Evolutionary conservation across 1,284 basidiomycete genomes (phyloP).

Genomic region (Ganoderma resinaceum): DNA sequence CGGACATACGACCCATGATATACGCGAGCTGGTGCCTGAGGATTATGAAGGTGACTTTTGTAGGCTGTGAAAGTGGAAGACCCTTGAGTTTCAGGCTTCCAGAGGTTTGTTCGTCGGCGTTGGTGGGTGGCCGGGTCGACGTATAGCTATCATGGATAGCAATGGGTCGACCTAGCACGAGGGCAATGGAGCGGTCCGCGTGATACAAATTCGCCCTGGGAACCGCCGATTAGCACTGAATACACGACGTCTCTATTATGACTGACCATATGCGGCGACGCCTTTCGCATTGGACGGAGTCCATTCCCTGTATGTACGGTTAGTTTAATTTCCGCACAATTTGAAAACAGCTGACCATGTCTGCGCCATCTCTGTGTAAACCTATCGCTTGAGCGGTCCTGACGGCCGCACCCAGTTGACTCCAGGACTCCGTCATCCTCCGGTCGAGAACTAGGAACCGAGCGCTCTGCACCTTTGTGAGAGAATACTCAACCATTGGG

Average conservation of each 20-base stretch:
- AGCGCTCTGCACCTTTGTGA: constrained; percentile 65
- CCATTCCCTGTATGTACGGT: constrained; percentile 60
- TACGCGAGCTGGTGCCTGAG: constrained; percentile 83
- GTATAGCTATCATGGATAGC: constrained; percentile 89
- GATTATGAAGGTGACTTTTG: constrained; percentile 88
- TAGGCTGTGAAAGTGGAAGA: constrained; percentile 74
- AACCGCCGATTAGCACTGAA: constrained; percentile 22
- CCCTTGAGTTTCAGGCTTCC: constrained; percentile 49
- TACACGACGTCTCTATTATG: constrained; percentile 17
- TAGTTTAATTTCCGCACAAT: background rate
- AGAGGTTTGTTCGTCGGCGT: constrained; percentile 77
- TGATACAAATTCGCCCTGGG: constrained; percentile 90
- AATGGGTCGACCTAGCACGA: constrained; percentile 90
- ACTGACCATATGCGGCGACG: constrained; percentile 86
- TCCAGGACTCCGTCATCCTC: constrained; percentile 94
- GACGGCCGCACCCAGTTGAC: constrained; percentile 91
- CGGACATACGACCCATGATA: constrained; percentile 92
- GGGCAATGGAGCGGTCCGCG: constrained; percentile 91
- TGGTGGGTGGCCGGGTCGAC: constrained; percentile 83
- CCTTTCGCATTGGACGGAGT: constrained; percentile 86
- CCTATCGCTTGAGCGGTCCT: constrained; percentile 95
- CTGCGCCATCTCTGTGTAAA: constrained; percentile 90
- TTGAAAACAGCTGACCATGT: constrained; percentile 64
- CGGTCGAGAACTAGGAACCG: constrained; percentile 91
- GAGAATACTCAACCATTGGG: constrained; percentile 22